These are phyloP conservation scores for Ophiocordyceps camponoti-rufipedis DNA, from an alignment of 2,329 filamentous ascomycete genomes.

Conservation along the genomic window DNA sequence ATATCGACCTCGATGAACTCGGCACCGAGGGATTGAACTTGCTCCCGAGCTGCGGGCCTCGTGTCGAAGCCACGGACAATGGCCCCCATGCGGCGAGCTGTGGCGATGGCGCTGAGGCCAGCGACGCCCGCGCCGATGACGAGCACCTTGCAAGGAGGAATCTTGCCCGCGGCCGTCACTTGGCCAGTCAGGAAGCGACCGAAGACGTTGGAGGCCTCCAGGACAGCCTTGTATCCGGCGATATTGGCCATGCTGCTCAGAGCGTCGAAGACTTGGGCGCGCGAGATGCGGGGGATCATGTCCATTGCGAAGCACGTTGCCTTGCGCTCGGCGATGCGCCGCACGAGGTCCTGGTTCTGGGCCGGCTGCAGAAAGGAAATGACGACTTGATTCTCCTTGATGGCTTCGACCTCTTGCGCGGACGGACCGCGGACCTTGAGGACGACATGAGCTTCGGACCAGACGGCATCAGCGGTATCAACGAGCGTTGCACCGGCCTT, in stretches of 20 bases:
- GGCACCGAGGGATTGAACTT: slow-evolving; percentile 77
- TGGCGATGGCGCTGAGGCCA: slow-evolving; percentile 74
- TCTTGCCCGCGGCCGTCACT: slow-evolving; percentile 77
- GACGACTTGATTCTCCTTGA: slow-evolving; percentile 53
- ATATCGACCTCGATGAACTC: slow-evolving; percentile 81
- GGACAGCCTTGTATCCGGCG: slow-evolving; percentile 78
- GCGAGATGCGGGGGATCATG: slow-evolving; percentile 76
- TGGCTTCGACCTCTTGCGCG: slow-evolving; percentile 46
- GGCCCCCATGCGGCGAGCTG: slow-evolving; percentile 68
- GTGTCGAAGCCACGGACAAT: slow-evolving; percentile 86
- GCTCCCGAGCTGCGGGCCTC: slow-evolving; percentile 70
- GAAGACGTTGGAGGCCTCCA: slow-evolving; percentile 80
- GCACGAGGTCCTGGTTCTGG: slow-evolving; percentile 60
- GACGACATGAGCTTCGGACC: slow-evolving; percentile 58
- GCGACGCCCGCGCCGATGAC: slow-evolving; percentile 85
- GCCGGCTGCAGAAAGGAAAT: slow-evolving; percentile 72
- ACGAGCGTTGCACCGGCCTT: slow-evolving; percentile 63
- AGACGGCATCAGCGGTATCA: slow-evolving; percentile 47
- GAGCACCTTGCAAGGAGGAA: slow-evolving; percentile 76
- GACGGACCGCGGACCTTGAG: slow-evolving; percentile 70
- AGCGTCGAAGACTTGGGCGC: slow-evolving; percentile 77
- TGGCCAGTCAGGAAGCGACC: slow-evolving; percentile 79
- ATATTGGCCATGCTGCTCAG: slow-evolving; percentile 90
- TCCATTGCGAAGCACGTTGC: slow-evolving; percentile 81
- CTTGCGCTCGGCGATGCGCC: slow-evolving; percentile 50